Evolutionary conservation across 2,329 filamentous ascomycete species (phyloP), one percentile per base, ranked within the genome.

Genomic region (Aspergillus sp.): DNA sequence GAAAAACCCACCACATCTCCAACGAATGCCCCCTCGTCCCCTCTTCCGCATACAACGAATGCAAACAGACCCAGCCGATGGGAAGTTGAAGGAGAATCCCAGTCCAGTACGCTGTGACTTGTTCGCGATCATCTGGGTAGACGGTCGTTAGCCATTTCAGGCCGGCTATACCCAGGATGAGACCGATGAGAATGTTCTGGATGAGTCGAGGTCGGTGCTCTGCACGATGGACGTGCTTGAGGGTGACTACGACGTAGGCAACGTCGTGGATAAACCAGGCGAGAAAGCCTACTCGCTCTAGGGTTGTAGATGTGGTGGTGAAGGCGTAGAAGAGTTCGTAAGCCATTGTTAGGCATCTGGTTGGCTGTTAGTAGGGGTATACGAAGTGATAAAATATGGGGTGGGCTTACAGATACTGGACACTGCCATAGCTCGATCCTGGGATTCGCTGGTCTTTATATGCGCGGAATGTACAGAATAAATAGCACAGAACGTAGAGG

Each of bases 81-180:
- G 52, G 52, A 28, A 55, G 33, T 26, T 55, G 52, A 3, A 55
- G 35, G 3, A 52, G 37, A 28, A 55, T 49, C 1, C 52, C 52
- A 2, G 50, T 53, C 52, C 52, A 55, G 30, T 53, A 55, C 9
- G 52, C 52, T 3, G 52, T 55, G 11, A 55, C 37, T 19, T 55
- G 51, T 28, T 55, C 42, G 11, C 50, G 49, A 6, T 55, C 52
- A 33, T 55, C 52, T 1, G 52, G 52, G 19, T 48, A 55, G 5
- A 45, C 7, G 9, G 13, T 12, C 4, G 42, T 32, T 7, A 53
- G 26, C 6, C 30, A 34, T 7, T 39, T 36, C 19, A 53, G 28
- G 2, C 39, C 39, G 2, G 27, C 12, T 5, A 52, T 7, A 8
- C 41, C 47, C 5, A 34, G 11, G 5, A 44, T 10, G n/a, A 46